Percentiles rank a stretch among this genome's conserved stretches.
phyloP scores from a whole-genome alignment of 257 asterid genomes.

The Mentha longifolia region DNA sequence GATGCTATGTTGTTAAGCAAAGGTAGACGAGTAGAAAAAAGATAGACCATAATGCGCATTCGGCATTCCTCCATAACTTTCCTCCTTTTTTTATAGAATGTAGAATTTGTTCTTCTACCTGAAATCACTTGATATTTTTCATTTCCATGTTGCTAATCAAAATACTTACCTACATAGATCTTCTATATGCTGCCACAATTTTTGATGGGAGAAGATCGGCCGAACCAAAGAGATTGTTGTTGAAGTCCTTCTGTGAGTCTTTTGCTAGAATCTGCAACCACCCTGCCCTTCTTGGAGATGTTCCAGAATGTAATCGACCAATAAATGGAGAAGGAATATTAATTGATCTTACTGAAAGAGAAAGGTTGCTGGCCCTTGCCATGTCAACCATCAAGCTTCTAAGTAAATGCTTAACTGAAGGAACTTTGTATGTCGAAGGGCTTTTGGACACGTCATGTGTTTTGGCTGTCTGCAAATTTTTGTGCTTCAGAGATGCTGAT shows the following conservation, averaged over 20 bases:
- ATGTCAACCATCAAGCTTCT: conserved; percentile 79
- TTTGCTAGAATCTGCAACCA: conserved; percentile 55
- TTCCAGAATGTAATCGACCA: conserved; percentile 62
- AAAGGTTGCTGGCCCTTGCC: conserved; percentile 78
- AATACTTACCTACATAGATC: conserved; percentile 46
- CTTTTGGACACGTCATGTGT: conserved; percentile 70
- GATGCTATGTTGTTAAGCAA: conserved; percentile 68
- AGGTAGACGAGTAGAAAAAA: conserved; percentile 47
- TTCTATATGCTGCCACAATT: conserved; percentile 51
- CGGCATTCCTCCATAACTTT: conserved; percentile 5
- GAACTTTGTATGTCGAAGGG: conserved; percentile 88
- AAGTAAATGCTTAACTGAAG: conserved; percentile 79
- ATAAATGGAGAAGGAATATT: conserved; percentile 62
- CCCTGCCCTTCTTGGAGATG: conserved; percentile 55
- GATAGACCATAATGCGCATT: conserved; percentile 6
- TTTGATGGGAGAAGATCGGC: conserved; percentile 40
- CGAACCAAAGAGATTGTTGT: conserved; percentile 49
- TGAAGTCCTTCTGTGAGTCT: conserved; percentile 64
- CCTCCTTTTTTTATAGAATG: not conserved
- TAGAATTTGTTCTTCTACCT: conserved; percentile 25
- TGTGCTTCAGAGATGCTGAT: conserved; percentile 78
- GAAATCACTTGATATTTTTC: conserved; percentile 22
- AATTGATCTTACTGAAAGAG: conserved; percentile 72
- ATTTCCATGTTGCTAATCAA: conserved; percentile 15
- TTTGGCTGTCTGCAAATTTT: conserved; percentile 70